Percentiles rank a stretch among this genome's conserved stretches.
phyloP scores from a whole-genome alignment of 2,329 filamentous ascomycete species.

The Sclerotinia spermophila region DNA sequence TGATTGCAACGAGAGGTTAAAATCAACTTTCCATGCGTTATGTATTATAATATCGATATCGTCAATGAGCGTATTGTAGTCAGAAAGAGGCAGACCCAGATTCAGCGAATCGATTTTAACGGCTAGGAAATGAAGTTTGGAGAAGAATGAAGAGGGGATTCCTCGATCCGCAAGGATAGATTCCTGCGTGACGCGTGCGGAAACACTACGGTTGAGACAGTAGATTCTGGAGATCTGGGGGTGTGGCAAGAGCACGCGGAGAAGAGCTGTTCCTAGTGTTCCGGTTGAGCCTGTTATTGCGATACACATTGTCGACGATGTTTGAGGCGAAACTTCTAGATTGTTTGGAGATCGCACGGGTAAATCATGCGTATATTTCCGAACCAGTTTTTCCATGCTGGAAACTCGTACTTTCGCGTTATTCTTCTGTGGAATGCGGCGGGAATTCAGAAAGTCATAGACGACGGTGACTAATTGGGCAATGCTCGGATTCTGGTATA shows the following conservation, averaged over 20 bases:
- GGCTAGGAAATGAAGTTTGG: not conserved
- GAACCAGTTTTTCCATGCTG: constrained; percentile 15
- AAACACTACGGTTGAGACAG: constrained; percentile 45
- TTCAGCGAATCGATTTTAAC: not conserved
- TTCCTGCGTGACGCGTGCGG: not conserved
- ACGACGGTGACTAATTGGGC: not conserved
- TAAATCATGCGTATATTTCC: constrained; percentile 16
- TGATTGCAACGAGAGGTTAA: constrained; percentile 36
- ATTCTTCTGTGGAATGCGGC: not conserved
- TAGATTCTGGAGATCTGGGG: constrained; percentile 41
- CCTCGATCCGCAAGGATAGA: not conserved
- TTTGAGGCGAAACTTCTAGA: not conserved
- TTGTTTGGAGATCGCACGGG: not conserved
- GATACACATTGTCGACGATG: constrained; percentile 18
- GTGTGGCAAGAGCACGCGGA: constrained; percentile 39
- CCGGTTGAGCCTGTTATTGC: constrained; percentile 49
- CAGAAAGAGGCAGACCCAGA: not conserved
- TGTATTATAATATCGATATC: constrained; percentile 19
- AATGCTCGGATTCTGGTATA: constrained; percentile 1
- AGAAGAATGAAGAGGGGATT: not conserved
- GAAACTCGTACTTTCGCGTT: not conserved
- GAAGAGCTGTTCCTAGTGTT: constrained; percentile 47
- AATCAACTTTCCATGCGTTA: constrained; percentile 41
- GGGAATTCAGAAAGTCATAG: not conserved
- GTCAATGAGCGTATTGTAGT: not conserved